Evolutionary conservation across 495 filamentous ascomycete species (phyloP).

Genomic region (Hypoxylon subgilvum): DNA sequence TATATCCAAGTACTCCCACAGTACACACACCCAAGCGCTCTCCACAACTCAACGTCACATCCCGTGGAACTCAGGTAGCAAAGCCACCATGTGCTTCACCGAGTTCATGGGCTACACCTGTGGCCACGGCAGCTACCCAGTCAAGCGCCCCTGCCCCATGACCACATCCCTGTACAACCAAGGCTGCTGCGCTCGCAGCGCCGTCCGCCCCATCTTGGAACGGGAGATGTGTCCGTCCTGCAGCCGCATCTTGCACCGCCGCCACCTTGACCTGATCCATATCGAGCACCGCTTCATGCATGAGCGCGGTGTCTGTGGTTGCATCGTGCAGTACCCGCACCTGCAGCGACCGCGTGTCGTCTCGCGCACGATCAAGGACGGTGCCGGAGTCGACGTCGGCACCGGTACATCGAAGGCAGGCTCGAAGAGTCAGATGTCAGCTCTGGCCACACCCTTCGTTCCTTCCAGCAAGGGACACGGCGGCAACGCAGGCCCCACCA

Average conservation of each 20-base stretch:
- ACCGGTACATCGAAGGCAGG: too few relatives aligned
- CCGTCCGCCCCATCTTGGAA: conserved; percentile 37
- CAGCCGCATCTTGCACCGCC: conserved; percentile 46
- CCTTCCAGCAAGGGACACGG: too few relatives aligned
- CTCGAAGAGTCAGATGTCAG: too few relatives aligned
- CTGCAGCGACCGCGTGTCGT: conserved; percentile 41
- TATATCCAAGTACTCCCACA: too few relatives aligned
- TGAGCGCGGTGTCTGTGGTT: conserved; percentile 51
- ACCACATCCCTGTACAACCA: conserved; percentile 46
- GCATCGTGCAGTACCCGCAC: conserved; percentile 46
- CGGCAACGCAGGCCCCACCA: too few relatives aligned
- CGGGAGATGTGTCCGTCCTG: conserved; percentile 48
- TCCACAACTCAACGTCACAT: too few relatives aligned
- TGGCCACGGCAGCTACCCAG: conserved; percentile 47
- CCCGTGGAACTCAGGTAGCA: too few relatives aligned
- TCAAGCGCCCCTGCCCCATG: conserved; percentile 50
- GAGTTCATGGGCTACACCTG: conserved; percentile 54
- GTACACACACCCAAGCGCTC: too few relatives aligned
- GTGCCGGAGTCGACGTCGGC: too few relatives aligned
- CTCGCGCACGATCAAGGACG: background rate
- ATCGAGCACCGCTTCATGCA: conserved; percentile 57
- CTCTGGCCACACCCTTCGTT: too few relatives aligned
- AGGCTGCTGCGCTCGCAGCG: conserved; percentile 41
- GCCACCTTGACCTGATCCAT: conserved; percentile 49
- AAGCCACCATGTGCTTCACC: conserved; percentile 48